phyloP scores from a whole-genome alignment of 1,139 yeast genomes.

The Lodderomyces jiufengensis region DNA sequence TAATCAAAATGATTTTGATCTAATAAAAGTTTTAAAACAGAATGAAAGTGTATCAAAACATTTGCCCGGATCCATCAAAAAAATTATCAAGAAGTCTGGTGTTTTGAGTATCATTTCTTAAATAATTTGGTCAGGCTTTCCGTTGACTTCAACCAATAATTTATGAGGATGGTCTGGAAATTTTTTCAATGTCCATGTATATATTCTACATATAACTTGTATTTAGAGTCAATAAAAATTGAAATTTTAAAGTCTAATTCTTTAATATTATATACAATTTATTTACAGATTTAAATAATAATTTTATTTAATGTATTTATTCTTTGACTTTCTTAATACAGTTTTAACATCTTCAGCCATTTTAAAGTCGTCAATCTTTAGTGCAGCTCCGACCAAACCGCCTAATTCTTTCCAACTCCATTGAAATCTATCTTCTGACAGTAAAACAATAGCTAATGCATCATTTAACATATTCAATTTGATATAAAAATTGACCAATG shows the following conservation, averaged over 20 bases:
- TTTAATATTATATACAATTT: too few relatives aligned
- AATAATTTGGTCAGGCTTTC: too few relatives aligned
- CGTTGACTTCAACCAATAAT: too few relatives aligned
- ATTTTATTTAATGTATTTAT: too few relatives aligned
- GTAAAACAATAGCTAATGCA: constrained; percentile 63
- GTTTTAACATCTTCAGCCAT: constrained; percentile 14
- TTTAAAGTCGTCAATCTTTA: constrained; percentile 45
- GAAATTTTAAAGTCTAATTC: too few relatives aligned
- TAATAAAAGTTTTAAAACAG: constrained; percentile 16
- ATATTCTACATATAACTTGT: too few relatives aligned
- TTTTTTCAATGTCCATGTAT: too few relatives aligned
- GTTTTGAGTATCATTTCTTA: constrained; percentile 19
- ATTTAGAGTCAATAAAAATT: too few relatives aligned
- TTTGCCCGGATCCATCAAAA: constrained; percentile 13
- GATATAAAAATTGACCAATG: constrained; percentile 56
- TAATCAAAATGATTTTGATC: constrained; percentile 28
- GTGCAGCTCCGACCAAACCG: constrained; percentile 45
- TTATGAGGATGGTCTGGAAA: too few relatives aligned
- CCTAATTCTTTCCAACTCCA: constrained; percentile 67
- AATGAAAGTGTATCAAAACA: constrained; percentile 11
- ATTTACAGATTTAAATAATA: too few relatives aligned
- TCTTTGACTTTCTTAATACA: too few relatives aligned
- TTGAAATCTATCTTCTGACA: constrained; percentile 64
- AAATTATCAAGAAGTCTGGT: constrained; percentile 25
- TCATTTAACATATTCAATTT: constrained; percentile 56